Evolutionary conservation across 169 alveolate genomes (phyloP).

Genomic region (Eimeria zaria): DNA sequence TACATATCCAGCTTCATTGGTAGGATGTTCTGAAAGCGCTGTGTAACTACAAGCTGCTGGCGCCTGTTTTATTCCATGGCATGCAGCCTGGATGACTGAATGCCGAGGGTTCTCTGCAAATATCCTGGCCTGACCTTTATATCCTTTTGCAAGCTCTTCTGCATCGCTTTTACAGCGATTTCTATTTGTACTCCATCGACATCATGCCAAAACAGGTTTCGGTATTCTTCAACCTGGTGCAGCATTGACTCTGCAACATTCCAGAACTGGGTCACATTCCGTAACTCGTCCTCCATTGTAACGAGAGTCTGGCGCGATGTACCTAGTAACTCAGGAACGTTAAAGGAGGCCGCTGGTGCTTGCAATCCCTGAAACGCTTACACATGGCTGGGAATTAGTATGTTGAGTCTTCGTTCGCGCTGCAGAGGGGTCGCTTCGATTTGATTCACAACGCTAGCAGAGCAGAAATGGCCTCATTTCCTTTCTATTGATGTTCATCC

Average conservation of each 20-base stretch:
- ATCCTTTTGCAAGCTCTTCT: slow-evolving; percentile 90
- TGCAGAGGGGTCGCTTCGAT: background rate
- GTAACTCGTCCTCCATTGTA: slow-evolving; percentile 92
- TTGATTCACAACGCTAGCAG: background rate
- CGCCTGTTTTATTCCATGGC: background rate
- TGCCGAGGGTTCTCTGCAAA: background rate
- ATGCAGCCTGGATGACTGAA: background rate
- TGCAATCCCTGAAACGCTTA: slow-evolving; percentile 86
- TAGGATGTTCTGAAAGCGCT: background rate
- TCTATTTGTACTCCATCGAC: slow-evolving; percentile 94
- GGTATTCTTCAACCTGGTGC: slow-evolving; percentile 90
- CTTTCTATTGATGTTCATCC: background rate
- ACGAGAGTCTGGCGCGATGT: slow-evolving; percentile 91
- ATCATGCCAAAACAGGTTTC: slow-evolving; percentile 92
- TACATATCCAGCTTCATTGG: background rate
- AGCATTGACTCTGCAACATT: slow-evolving; percentile 91
- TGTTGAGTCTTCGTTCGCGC: background rate
- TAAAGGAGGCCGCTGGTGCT: slow-evolving; percentile 93
- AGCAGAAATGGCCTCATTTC: background rate
- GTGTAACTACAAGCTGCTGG: background rate
- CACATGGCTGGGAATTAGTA: background rate
- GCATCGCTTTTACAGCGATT: slow-evolving; percentile 93
- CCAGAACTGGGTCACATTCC: slow-evolving; percentile 94
- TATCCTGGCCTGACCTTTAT: slow-evolving; percentile 24
- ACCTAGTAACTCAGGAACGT: slow-evolving; percentile 95